Base-by-base conservation (phyloP, 768 basidiomycete genomes). In the Tulasnella sp. region DNA sequence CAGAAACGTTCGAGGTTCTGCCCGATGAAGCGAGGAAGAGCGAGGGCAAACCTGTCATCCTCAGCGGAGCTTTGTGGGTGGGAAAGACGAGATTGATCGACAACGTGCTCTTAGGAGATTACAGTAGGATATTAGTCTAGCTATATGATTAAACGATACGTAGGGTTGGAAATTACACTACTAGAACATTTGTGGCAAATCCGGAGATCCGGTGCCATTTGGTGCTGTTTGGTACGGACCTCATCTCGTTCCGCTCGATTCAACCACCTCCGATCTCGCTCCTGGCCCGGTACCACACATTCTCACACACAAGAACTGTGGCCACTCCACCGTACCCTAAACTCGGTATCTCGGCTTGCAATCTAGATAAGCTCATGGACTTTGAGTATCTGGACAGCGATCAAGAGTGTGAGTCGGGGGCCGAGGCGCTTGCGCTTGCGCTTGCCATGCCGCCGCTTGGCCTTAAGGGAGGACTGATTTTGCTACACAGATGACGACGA, bases 31-130 rank as follows among this genome's bases (percentile, higher is more conserved):
- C 73, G 46, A 82, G 81, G 31, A 81, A 83, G 42, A 76, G 83
- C n/a, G 75, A 82, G 31, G 84, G 81, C 20, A 84, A 81, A n/a
- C 87, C 89, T 12, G 91, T 93, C 42, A 90, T 98, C 31, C 83
- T 98, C 76, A 97, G 96, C 81, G 96, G 96, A 2, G 96, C 95
- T 41, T 84, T 97, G 82, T 94, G 93, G 90, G 90, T 97, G 2
- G 95, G 95, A 58, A 90, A 89, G 84, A 98, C 96, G 58, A 89
- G 97, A 82, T 85, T 99, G 83, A 98, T 99, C 64, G 97, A 99
- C 86, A 99, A 99, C 85, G 85, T 98, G 76, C 87, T 98, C 64
- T 85, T 98, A 1, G 96, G 86, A 1, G 83, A 82, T 85, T 85
- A 84, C 82, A 85, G n/a, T 81, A 84, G 60, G 81, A 83, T 80